Evolutionary conservation across 257 asterid species (phyloP).

Genomic region (Solanum arcanum): DNA sequence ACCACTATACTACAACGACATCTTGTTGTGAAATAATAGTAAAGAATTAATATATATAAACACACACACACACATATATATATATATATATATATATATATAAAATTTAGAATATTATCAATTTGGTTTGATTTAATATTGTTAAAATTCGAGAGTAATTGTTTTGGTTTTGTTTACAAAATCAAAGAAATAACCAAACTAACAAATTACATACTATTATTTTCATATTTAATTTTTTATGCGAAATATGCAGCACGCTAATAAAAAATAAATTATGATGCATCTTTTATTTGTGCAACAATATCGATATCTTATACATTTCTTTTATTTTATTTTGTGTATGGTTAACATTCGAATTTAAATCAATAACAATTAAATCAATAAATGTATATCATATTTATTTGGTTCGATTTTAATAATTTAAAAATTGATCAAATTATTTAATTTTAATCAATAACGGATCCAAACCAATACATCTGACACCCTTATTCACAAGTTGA

Average conservation of each 20-base stretch:
- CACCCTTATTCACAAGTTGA: background rate
- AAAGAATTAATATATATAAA: too few species aligned
- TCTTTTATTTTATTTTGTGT: background rate
- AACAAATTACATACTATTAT: background rate
- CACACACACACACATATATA: too few species aligned
- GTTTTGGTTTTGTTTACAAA: background rate
- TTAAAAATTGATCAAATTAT: too few species aligned
- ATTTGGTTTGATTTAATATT: too few species aligned
- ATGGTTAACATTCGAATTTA: too few species aligned
- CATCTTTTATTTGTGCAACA: background rate
- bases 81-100: fast-evolving
- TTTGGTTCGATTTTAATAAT: too few species aligned
- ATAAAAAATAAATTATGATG: background rate
- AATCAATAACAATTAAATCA: too few species aligned
- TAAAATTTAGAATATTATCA: too few species aligned
- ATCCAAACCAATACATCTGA: background rate
- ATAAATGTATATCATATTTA: too few species aligned
- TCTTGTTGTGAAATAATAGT: fast-evolving
- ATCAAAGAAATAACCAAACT: background rate
- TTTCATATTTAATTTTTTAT: too few species aligned
- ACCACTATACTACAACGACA: slow-evolving; percentile 61
- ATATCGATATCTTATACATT: background rate
- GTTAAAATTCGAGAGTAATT: background rate
- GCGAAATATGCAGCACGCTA: too few species aligned
- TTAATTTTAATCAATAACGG: too few species aligned